These are phyloP conservation scores for Euphorbia schlechtendalii DNA, from an alignment of 441 rosid genomes.

Conservation along the genomic window DNA sequence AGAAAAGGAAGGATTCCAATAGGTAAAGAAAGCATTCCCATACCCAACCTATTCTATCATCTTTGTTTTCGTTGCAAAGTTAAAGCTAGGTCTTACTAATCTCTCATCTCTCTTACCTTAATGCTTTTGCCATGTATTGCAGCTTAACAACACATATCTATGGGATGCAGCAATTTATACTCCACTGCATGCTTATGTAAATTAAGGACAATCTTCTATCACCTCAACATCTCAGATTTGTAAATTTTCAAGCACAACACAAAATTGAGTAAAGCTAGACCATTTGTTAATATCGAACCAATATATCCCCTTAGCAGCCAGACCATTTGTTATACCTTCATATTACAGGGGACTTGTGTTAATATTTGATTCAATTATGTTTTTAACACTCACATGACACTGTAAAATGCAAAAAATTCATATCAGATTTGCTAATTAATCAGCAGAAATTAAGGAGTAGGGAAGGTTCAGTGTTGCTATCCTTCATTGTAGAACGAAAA, in stretches of 20 bases:
- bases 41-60: background rate
- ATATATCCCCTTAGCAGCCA: background rate
- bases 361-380: background rate
- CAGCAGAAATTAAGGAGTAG: too few relatives aligned
- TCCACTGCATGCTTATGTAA: constrained; percentile 32
- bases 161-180: constrained; percentile 63
- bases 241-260: background rate
- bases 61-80: background rate
- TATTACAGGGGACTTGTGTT: background rate
- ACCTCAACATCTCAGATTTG: background rate
- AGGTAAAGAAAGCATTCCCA: constrained; percentile 39
- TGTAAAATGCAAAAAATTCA: background rate
- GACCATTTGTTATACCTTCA: background rate
- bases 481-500: too few relatives aligned
- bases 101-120: background rate
- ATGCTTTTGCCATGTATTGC: constrained; percentile 23
- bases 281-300: background rate
- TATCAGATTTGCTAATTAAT: background rate
- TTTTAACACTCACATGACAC: too few relatives aligned
- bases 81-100: background rate
- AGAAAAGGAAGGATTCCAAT: constrained; percentile 74
- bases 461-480: too few relatives aligned
- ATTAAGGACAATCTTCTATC: background rate
- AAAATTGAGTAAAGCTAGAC: background rate
- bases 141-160: constrained; percentile 96